Evolutionary conservation across 2,329 filamentous ascomycete species (phyloP).

Genomic region (Myriangium duriaei): DNA sequence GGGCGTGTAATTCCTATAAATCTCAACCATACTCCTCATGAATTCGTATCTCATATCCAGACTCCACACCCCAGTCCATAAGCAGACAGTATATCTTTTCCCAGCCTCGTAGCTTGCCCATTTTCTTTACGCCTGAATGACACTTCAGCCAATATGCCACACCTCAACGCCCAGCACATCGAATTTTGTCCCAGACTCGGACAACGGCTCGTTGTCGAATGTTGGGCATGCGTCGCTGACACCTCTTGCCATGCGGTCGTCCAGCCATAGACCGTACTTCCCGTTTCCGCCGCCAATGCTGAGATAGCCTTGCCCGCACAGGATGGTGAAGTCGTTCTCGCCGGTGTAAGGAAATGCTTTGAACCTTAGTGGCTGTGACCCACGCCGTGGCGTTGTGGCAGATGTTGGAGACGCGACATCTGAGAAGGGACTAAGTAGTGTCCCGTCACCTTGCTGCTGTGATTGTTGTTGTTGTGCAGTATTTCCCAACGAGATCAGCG

Average conservation of each 20-base stretch:
- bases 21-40: no score
- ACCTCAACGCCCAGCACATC: slow-evolving; percentile 82
- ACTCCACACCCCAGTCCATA: no score
- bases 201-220: slow-evolving; percentile 88
- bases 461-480: slow-evolving; percentile 1
- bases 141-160: slow-evolving; percentile 93
- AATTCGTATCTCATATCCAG: slow-evolving; percentile 5
- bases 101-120: no score
- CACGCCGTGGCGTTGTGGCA: slow-evolving; percentile 4
- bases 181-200: slow-evolving; percentile 87
- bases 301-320: slow-evolving; percentile 75
- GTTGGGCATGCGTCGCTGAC: slow-evolving; percentile 76
- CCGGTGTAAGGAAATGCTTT: slow-evolving; percentile 95
- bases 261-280: slow-evolving; percentile 86
- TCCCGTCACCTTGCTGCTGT: slow-evolving; percentile 3
- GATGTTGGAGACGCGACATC: slow-evolving; percentile 1
- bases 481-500: slow-evolving; percentile 17
- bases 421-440: slow-evolving; percentile 1
- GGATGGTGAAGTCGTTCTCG: slow-evolving; percentile 91
- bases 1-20: no score
- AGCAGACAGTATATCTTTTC: no score
- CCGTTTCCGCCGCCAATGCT: slow-evolving; percentile 80
- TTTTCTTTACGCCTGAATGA: no score
- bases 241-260: slow-evolving; percentile 71
- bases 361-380: slow-evolving; percentile 52